Evolutionary conservation across 108 stramenopile species (phyloP), one percentile per base, ranked within the genome.

Genomic region (Skeletonema costatum): DNA sequence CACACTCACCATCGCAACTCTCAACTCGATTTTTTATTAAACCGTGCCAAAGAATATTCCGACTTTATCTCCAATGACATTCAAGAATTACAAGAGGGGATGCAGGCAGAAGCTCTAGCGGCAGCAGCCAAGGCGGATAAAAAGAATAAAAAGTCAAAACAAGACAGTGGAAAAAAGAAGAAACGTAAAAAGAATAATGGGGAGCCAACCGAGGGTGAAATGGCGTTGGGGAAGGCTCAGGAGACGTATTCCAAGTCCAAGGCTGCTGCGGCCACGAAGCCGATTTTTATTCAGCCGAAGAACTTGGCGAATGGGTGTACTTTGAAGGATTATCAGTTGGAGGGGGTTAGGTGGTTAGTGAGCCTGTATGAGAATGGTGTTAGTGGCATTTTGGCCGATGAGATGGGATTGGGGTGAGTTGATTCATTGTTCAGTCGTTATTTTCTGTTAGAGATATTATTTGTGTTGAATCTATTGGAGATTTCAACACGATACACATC

Each of bases 371-470:
- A 99, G 83, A 99, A 99, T 85, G 97, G 98, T 8, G 94, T 99
- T 36, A 93, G 90, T 76, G 99, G 99, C 19, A 99, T 99, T 61
- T 76, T 99, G 63, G 99, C 98, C 1, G 99, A 99, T 88, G 99
- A 99, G 86, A 98, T 99, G 97, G 87, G 88, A 21, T 84, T 74
- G 50, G 75, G 65, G 73, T 78, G 46, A 66, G 71, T 75, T 69
- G 30, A 33, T 32, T 60, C 6, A 17, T 46, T 31, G 56, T 12
- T 53, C 6, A 56, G 1, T 16, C 53, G 16, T 19, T 58, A 25
- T 75, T 33, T 2, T 21, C 25, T 21, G 17, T 9, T 1, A 41
- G 0, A 16, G 13, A 44, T 44, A 4, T 46, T 3, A 4, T 46
- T 46, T 0, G 25, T 25, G 25, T 25, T 46, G 44, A 46, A 46